Evolutionary conservation across 345 rosid species (phyloP).

Genomic region (Acer campestre): DNA sequence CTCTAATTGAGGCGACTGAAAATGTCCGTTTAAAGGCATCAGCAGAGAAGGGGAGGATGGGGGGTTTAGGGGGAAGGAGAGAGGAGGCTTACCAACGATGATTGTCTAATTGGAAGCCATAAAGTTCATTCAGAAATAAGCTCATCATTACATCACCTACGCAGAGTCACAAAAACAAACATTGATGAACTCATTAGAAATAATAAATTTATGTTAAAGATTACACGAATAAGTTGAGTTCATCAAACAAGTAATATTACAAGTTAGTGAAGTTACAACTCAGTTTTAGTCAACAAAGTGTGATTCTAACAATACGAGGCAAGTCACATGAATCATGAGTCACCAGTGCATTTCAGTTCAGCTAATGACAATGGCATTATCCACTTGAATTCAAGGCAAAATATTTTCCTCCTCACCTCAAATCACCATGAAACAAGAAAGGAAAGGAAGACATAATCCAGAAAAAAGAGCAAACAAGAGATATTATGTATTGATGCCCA

Average conservation of each 20-base stretch:
- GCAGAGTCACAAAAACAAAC: constrained; percentile 19
- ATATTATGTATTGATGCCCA: not conserved
- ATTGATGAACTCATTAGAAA: not conserved
- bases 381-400: not conserved
- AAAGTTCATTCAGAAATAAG: constrained; percentile 92
- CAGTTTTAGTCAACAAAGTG: not conserved
- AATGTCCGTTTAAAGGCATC: not conserved
- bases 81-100: constrained; percentile 72
- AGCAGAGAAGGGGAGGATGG: not conserved
- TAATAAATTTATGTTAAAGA: not conserved
- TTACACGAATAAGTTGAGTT: not conserved
- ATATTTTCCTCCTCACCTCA: not conserved
- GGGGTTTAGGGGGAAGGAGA: not conserved
- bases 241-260: not conserved
- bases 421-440: not conserved
- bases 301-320: not conserved
- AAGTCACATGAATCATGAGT: not conserved
- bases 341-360: not conserved
- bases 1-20: not conserved
- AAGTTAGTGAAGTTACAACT: no score
- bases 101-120: constrained; percentile 96
- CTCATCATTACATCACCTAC: constrained; percentile 95
- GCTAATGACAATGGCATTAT: not conserved
- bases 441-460: not conserved
- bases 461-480: no score